A percentile compares a stretch with the other conserved stretches of the same genome.
phyloP scores from a whole-genome alignment of 441 rosid genomes.

The Iberis amara region DNA sequence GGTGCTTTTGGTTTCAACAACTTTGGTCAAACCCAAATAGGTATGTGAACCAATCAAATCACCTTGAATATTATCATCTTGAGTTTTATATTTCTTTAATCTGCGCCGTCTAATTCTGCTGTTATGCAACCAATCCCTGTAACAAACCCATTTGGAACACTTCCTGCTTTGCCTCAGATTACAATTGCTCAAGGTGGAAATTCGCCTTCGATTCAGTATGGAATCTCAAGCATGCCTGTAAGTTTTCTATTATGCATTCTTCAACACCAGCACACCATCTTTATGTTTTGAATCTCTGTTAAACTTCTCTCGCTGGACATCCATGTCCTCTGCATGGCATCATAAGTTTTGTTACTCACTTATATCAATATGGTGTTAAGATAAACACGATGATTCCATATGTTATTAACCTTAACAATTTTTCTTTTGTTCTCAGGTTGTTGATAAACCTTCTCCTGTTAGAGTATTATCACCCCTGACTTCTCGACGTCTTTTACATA shows the following conservation, averaged over 20 bases:
- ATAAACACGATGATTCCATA: too few species aligned
- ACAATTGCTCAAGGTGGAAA: slow-evolving; percentile 77
- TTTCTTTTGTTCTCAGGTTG: slow-evolving; percentile 29
- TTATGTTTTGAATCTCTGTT: too few species aligned
- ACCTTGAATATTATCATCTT: slow-evolving; percentile 9
- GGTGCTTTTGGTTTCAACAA: slow-evolving; percentile 56
- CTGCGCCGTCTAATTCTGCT: slow-evolving; percentile 40
- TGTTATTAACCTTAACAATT: background rate
- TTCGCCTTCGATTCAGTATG: slow-evolving; percentile 78
- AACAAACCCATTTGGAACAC: slow-evolving; percentile 83
- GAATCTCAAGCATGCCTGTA: slow-evolving; percentile 94
- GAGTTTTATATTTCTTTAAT: slow-evolving; percentile 3
- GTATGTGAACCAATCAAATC: slow-evolving; percentile 29
- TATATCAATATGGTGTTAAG: background rate
- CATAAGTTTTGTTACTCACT: background rate
- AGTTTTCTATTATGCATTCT: slow-evolving; percentile 14
- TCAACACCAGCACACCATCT: background rate
- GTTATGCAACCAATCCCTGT: slow-evolving; percentile 50
- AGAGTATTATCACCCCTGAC: slow-evolving; percentile 79
- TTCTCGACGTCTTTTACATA: slow-evolving; percentile 74
- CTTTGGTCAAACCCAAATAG: slow-evolving; percentile 58
- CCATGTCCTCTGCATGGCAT: background rate
- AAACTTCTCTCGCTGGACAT: background rate
- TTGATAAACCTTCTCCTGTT: slow-evolving; percentile 75
- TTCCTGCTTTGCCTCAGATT: slow-evolving; percentile 88